These are phyloP conservation scores for Trypanosoma avium DNA, from an alignment of 208 protist genomes.

Conservation along the genomic window DNA sequence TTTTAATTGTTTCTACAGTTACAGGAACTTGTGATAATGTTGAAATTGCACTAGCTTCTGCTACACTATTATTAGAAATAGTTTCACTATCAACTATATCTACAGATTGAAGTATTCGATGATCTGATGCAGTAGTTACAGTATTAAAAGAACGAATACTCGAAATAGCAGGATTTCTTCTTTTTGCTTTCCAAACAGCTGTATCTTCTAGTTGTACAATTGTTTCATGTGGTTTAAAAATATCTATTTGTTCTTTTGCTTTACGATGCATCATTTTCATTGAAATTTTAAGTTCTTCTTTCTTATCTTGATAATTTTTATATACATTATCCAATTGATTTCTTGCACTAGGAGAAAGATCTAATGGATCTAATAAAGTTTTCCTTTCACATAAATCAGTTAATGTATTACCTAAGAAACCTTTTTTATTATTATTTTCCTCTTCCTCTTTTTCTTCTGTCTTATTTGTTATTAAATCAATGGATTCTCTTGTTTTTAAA, in stretches of 20 bases:
- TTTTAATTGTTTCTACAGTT: not conserved
- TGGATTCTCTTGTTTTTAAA: not conserved
- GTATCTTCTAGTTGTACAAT: slow-evolving; percentile 12
- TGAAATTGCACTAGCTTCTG: not conserved
- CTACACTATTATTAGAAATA: not conserved
- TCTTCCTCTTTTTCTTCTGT: not conserved
- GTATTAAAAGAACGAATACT: not conserved
- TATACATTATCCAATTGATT: slow-evolving; percentile 8
- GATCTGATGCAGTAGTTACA: not conserved
- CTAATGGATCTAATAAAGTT: not conserved
- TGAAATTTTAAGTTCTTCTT: slow-evolving; percentile 8
- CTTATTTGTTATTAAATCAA: not conserved
- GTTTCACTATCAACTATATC: not conserved
- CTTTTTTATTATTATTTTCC: not conserved
- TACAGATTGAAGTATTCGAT: not conserved
- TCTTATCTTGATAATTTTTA: slow-evolving; percentile 6
- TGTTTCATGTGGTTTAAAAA: slow-evolving; percentile 6
- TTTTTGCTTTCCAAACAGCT: slow-evolving; percentile 5
- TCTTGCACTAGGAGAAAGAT: slow-evolving; percentile 10
- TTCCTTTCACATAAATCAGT: not conserved
- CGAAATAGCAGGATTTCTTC: not conserved
- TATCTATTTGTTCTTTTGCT: slow-evolving; percentile 5
- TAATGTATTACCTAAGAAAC: not conserved
- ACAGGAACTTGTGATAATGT: not conserved
- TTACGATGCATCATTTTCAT: slow-evolving; percentile 10